Percentiles rank a stretch among this genome's conserved stretches.
Conservation (phyloP, 202 grass and related monocot genomes). For the Elaeis oleifera region DNA sequence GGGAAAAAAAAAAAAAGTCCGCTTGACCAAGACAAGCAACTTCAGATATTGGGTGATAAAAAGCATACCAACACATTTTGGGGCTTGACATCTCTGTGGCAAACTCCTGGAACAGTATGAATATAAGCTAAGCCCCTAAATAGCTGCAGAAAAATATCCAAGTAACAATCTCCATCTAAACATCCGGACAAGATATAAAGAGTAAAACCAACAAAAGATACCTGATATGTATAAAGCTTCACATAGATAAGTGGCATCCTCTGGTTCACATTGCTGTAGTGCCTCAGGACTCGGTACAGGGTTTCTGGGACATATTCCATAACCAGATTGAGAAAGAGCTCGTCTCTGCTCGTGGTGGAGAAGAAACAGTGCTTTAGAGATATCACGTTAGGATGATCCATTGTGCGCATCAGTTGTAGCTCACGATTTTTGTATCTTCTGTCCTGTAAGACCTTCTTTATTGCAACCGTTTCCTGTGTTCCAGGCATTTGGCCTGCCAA, state of each 20-base stretch:
- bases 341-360: conserved; percentile 18
- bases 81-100: conserved; percentile 24
- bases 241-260: conserved; percentile 24
- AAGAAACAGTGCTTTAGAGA: conserved; percentile 23
- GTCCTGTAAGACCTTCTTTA: conserved; percentile 25
- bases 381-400: conserved; percentile 17
- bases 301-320: conserved; percentile 23
- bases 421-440: conserved; percentile 25
- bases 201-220: background rate
- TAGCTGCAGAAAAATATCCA: conserved; percentile 2
- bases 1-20: background rate
- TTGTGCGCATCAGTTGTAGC: conserved; percentile 15
- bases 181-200: too few relatives aligned
- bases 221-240: conserved; percentile 24
- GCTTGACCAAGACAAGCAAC: background rate
- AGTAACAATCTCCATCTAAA: background rate
- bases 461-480: conserved; percentile 20
- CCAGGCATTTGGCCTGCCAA: conserved; percentile 19
- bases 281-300: conserved; percentile 16
- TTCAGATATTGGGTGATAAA: background rate
- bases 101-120: conserved; percentile 22
- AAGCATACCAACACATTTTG: conserved; percentile 24
- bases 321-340: conserved; percentile 19
- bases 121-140: conserved; percentile 23
- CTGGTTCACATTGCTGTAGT: conserved; percentile 17